phyloP scores from a whole-genome alignment of 805 yeast species.

The Pichia californica region DNA sequence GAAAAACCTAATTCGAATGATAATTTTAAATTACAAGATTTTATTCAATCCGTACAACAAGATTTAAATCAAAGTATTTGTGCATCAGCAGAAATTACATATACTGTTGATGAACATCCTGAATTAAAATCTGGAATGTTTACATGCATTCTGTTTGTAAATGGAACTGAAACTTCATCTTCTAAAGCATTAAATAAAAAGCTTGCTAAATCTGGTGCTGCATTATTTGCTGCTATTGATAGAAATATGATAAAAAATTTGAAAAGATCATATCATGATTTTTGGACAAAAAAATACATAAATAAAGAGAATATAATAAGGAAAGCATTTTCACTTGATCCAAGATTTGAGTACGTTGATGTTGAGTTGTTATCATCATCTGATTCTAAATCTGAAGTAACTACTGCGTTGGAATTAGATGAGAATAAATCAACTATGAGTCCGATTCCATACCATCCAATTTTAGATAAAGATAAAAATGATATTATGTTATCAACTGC shows the following conservation, averaged over 20 bases:
- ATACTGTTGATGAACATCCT: conserved; percentile 1
- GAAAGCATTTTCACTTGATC: background rate
- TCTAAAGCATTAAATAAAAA: conserved; percentile 10
- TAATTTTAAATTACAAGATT: background rate
- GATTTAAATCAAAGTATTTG: conserved; percentile 8
- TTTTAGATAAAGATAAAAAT: background rate
- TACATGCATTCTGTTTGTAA: conserved; percentile 1
- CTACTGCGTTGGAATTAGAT: too few species aligned
- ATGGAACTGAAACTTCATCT: background rate
- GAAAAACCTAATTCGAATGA: background rate
- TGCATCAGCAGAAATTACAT: background rate
- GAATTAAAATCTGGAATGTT: conserved; percentile 2
- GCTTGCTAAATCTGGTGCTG: conserved; percentile 10
- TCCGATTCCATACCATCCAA: background rate
- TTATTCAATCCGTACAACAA: conserved; percentile 8
- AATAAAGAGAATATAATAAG: background rate
- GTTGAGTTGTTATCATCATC: background rate
- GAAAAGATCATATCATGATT: conserved; percentile 3
- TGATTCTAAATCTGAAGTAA: background rate
- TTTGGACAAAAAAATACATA: conserved; percentile 6
- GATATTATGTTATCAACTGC: conserved; percentile 1
- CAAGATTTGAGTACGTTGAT: conserved; percentile 1
- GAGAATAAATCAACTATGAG: too few species aligned
- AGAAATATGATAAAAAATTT: background rate
- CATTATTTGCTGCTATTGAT: conserved; percentile 7